These are phyloP conservation scores for Nicotiana knightiana DNA, from an alignment of 257 asterid genomes.

Conservation along the genomic window DNA sequence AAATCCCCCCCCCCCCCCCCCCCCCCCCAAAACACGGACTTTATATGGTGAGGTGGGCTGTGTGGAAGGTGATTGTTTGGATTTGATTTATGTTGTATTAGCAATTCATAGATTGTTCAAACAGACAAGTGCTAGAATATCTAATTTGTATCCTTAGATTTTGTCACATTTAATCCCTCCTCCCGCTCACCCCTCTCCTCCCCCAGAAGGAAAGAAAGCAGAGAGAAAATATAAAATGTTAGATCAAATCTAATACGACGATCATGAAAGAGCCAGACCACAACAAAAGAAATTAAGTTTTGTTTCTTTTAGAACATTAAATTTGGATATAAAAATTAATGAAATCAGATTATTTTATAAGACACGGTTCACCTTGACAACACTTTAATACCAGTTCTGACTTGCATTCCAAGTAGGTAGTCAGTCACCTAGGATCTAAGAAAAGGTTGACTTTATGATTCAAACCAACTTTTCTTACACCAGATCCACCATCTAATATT, in stretches of 20 bases:
- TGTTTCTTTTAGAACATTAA: background rate
- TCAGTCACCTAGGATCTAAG: background rate
- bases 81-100: background rate
- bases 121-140: background rate
- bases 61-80: background rate
- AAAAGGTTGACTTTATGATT: background rate
- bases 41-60: background rate
- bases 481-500: background rate
- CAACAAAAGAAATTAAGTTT: background rate
- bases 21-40: background rate
- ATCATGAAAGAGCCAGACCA: background rate
- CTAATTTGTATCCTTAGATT: background rate
- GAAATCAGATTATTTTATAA: background rate
- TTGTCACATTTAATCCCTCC: background rate
- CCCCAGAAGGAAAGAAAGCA: background rate
- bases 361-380: background rate
- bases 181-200: background rate
- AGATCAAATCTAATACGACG: background rate
- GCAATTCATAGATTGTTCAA: background rate
- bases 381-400: background rate
- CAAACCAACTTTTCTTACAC: background rate
- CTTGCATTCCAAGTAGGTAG: background rate
- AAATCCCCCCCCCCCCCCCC: background rate
- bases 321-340: background rate
- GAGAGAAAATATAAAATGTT: background rate